Percentiles rank a stretch among this genome's conserved stretches.
Conservation (phyloP, 2,329 filamentous ascomycete genomes). For the Hypoxylon sp. region DNA sequence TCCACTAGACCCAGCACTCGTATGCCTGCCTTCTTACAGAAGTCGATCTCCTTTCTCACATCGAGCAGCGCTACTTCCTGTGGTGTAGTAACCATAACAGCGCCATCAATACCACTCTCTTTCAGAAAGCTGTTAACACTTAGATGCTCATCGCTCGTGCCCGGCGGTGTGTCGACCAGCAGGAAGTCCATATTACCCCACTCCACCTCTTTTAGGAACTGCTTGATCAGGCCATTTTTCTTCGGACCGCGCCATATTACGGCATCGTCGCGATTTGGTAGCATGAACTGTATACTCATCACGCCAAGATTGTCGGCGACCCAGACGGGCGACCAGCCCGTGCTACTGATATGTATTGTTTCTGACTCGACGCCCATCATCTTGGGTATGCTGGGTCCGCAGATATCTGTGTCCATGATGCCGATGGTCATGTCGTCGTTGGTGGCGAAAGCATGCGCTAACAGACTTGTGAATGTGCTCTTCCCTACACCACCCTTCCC, state of each 20-base stretch:
- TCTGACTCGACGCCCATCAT: constrained; percentile 98
- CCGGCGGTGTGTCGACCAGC: constrained; percentile 94
- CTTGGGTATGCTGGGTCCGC: constrained; percentile 95
- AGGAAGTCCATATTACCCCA: constrained; percentile 97
- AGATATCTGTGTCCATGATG: constrained; percentile 98
- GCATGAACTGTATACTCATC: constrained; percentile 99
- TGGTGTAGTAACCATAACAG: constrained; percentile 92
- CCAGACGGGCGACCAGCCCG: constrained; percentile 96
- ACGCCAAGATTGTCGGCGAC: constrained; percentile 93
- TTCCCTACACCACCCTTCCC: constrained; percentile 98
- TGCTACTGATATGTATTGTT: constrained; percentile 89
- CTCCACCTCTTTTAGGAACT: constrained; percentile 97
- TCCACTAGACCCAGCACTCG: constrained; percentile 90
- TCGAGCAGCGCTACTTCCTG: constrained; percentile 94
- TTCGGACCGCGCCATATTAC: constrained; percentile 98
- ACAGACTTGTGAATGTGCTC: constrained; percentile 89
- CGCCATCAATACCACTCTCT: constrained; percentile 92
- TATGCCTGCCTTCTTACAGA: constrained; percentile 95
- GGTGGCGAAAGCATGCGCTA: constrained; percentile 89
- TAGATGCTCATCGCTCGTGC: constrained; percentile 95
- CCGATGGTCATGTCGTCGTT: constrained; percentile 86
- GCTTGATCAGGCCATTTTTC: constrained; percentile 98
- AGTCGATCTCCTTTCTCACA: constrained; percentile 97
- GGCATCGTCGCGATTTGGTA: constrained; percentile 92
- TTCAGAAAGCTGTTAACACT: constrained; percentile 93